Base-by-base conservation (phyloP, 129 eudicot species). In the Erigeron canadensis region DNA sequence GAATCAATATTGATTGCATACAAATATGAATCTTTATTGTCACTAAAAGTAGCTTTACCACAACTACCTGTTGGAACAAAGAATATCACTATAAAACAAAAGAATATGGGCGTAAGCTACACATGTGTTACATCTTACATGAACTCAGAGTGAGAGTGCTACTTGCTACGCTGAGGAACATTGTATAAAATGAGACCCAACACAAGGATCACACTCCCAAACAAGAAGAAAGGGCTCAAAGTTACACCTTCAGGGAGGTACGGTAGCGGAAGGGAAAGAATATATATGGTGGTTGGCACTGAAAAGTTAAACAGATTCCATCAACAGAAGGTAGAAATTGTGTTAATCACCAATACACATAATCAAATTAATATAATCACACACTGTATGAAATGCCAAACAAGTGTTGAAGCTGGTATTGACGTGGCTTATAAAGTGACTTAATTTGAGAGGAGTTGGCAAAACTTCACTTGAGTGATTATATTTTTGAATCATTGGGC, bases 211-310 rank as follows among this genome's bases (percentile, higher is more conserved):
- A 79, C 45, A 77, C 95, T 77, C 56, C 98, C 98, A 22, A 83
- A 74, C 15, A 86, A 77, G 69, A 92, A 92, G 66, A 54, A 81
- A 8, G 93, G 85, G 76, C 96, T 86, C 85, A 92, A 78, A 61
- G 63, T 86, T 54, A 81, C 83, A 9, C 89, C 90, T 86, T 71
- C 91, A 0, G 95, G 89, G 28, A 89, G 82, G 75, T 86, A 92
- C 18, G 98, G 98, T 74, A 92, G 65, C 63, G 98, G 98, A 50
- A 83, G 88, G 12, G 98, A 85, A 6, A 92, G 88, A 51, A 92
- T 73, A 50, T 83, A 89, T 17, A 92, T 89, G 21, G 98, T 79
- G 3, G 88, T 80, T 21, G 96, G 98, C 75, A 92, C 98, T 92
- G 84, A 85, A 83, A 77, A 45, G 47, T 56, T 41, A 41, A 58